Conservation (phyloP, 2,329 filamentous ascomycete species). For the Sporothrix phasma region DNA sequence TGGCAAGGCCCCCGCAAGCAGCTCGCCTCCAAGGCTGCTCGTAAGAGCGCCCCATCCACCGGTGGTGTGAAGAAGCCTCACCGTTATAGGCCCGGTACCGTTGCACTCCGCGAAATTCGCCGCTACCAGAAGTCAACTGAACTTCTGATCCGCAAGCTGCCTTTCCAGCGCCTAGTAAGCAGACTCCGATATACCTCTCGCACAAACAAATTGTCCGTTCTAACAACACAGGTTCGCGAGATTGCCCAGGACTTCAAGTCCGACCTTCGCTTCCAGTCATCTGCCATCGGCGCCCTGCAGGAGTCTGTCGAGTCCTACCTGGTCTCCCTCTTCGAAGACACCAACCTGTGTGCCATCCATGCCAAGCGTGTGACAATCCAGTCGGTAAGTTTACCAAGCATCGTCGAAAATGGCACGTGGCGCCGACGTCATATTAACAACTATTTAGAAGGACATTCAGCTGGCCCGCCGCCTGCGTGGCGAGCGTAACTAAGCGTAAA, state of each 20-base stretch:
- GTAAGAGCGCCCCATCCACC: conserved; percentile 95
- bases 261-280: conserved; percentile 94
- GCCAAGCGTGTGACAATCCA: conserved; percentile 99
- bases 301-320: conserved; percentile 99
- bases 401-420: neutral
- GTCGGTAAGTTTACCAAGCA: conserved; percentile 39
- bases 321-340: conserved; percentile 96
- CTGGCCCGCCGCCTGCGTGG: conserved; percentile 90
- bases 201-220: neutral
- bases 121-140: conserved; percentile 97
- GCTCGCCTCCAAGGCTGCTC: conserved; percentile 97
- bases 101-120: conserved; percentile 97
- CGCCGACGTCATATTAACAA: conserved; percentile 27
- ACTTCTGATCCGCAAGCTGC: conserved; percentile 91
- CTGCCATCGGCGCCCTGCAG: conserved; percentile 92
- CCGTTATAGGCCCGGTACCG: conserved; percentile 82
- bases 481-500: conserved; percentile 77
- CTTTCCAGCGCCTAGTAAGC: conserved; percentile 84
- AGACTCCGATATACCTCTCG: neutral
- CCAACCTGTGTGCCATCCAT: conserved; percentile 97
- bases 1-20: conserved; percentile 83
- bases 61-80: conserved; percentile 96
- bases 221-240: conserved; percentile 59
- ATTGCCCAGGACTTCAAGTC: conserved; percentile 95
- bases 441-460: conserved; percentile 76